These are phyloP conservation scores for Lentinula lateritia DNA, from an alignment of 768 basidiomycete genomes.

Conservation along the genomic window DNA sequence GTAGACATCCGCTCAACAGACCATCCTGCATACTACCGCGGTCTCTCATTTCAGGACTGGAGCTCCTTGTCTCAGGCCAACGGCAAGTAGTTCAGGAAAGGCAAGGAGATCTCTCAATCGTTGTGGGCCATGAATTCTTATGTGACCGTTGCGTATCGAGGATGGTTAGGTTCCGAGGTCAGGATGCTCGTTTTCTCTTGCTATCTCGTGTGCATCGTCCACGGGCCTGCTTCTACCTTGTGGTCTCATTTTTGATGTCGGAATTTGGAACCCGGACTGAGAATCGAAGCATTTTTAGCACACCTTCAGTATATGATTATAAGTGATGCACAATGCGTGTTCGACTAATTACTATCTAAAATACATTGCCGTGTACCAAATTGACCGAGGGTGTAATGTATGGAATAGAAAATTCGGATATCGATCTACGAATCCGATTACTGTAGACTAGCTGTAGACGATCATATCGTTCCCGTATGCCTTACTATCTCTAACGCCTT, in stretches of 20 bases:
- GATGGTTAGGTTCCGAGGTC: too few species aligned
- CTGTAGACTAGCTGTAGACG: neutral
- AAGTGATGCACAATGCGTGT: neutral
- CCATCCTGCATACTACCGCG: too few species aligned
- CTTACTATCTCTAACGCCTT: constrained; percentile 32
- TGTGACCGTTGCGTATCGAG: too few species aligned
- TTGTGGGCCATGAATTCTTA: too few species aligned
- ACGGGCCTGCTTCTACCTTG: neutral
- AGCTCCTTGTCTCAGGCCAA: too few species aligned
- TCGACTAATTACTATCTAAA: neutral
- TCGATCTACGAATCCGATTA: too few species aligned
- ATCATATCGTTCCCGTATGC: neutral
- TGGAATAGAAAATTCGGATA: neutral
- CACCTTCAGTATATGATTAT: neutral
- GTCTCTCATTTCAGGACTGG: too few species aligned
- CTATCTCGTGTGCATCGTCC: too few species aligned
- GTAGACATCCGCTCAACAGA: too few species aligned
- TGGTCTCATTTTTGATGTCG: neutral
- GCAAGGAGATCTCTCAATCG: too few species aligned
- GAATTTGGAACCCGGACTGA: neutral
- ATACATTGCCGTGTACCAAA: neutral
- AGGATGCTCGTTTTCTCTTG: too few species aligned
- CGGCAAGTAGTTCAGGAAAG: too few species aligned
- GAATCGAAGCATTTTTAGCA: neutral
- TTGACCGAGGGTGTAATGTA: neutral